phyloP scores from a whole-genome alignment of 257 asterid genomes.

The Scutellaria galericulata region DNA sequence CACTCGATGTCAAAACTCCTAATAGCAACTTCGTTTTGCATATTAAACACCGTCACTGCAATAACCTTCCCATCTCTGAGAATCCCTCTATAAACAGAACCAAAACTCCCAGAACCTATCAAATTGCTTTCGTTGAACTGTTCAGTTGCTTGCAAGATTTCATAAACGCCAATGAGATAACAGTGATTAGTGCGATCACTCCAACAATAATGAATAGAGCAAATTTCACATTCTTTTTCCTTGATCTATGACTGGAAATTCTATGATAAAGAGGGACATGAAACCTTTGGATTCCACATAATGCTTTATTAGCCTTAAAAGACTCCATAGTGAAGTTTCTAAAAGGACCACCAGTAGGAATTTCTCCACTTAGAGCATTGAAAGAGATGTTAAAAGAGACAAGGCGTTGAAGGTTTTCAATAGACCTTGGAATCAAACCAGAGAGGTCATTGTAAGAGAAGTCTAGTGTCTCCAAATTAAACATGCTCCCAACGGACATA shows the following conservation, averaged over 20 bases:
- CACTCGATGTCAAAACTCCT: slow-evolving; percentile 36
- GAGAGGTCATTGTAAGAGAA: slow-evolving; percentile 22
- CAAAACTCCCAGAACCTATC: slow-evolving; percentile 35
- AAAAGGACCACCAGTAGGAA: slow-evolving; percentile 39
- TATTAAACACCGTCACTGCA: slow-evolving; percentile 36
- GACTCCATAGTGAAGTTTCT: slow-evolving; percentile 34
- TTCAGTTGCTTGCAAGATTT: slow-evolving; percentile 35
- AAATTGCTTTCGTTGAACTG: slow-evolving; percentile 32
- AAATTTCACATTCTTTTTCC: background rate
- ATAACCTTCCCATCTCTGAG: slow-evolving; percentile 20
- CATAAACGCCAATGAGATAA: slow-evolving; percentile 7
- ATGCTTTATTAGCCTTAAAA: slow-evolving; percentile 9
- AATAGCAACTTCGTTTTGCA: slow-evolving; percentile 23
- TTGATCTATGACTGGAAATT: background rate
- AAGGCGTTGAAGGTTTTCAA: slow-evolving; percentile 17
- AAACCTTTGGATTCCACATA: slow-evolving; percentile 33
- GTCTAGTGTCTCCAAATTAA: slow-evolving; percentile 19
- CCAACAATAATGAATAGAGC: slow-evolving; percentile 23
- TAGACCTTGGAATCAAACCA: slow-evolving; percentile 31
- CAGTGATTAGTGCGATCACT: background rate
- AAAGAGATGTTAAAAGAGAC: slow-evolving; percentile 12
- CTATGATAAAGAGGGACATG: slow-evolving; percentile 29
- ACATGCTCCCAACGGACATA: slow-evolving; percentile 16
- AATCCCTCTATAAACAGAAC: slow-evolving; percentile 32
- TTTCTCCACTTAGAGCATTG: slow-evolving; percentile 37